Percentiles rank a stretch among this genome's conserved stretches.
These are phyloP conservation scores for Citrus sp. DNA, from an alignment of 345 rosid genomes.

Conservation along the genomic window DNA sequence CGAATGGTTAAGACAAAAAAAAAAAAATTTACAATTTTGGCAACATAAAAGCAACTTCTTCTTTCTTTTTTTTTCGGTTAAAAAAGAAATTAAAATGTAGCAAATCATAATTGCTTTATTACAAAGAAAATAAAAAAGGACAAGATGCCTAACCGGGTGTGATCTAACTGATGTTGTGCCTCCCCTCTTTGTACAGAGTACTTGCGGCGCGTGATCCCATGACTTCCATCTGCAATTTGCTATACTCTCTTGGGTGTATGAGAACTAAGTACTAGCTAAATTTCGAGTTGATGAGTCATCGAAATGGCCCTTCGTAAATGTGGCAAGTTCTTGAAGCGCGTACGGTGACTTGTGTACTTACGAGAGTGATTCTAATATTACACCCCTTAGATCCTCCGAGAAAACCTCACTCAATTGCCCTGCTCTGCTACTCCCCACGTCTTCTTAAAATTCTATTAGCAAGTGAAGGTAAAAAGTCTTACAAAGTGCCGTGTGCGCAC, in stretches of 20 bases:
- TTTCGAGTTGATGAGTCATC: neutral
- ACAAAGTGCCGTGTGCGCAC: constrained; percentile 13
- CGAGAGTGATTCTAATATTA: neutral
- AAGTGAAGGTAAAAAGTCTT: neutral
- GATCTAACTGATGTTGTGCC: too few species aligned
- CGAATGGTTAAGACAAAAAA: too few species aligned
- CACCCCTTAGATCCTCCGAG: neutral
- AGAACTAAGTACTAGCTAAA: neutral
- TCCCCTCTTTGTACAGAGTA: too few species aligned
- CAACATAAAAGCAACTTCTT: too few species aligned
- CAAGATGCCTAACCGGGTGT: too few species aligned
- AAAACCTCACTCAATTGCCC: neutral
- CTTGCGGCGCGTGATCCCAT: constrained; percentile 21
- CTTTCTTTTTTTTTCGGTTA: too few species aligned
- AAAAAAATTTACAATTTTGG: too few species aligned
- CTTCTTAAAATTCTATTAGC: neutral
- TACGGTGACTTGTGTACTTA: neutral
- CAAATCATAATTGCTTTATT: too few species aligned
- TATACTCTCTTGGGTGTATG: neutral
- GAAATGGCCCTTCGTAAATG: neutral
- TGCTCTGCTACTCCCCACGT: neutral
- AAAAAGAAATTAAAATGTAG: too few species aligned
- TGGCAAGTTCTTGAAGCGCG: neutral
- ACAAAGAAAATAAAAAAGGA: too few species aligned
- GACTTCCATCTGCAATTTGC: neutral